Percentiles rank a stretch among this genome's conserved stretches.
These are phyloP conservation scores for Hevea brasiliensis DNA, from an alignment of 345 rosid genomes.

Conservation along the genomic window DNA sequence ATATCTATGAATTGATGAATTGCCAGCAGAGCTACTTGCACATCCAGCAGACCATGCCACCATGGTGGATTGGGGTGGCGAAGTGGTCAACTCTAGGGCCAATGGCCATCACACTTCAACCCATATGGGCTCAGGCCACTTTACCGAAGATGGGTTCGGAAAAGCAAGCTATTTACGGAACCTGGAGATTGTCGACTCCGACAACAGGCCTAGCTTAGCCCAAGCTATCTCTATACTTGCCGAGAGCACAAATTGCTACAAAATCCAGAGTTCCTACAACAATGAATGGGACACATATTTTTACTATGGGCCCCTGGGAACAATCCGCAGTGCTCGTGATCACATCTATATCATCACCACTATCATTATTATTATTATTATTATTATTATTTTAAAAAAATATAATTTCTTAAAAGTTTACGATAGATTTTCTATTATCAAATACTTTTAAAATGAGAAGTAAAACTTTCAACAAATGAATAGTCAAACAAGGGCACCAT, in stretches of 20 bases:
- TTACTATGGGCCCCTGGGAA: constrained; percentile 96
- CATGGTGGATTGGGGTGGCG: constrained; percentile 98
- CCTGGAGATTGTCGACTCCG: constrained; percentile 82
- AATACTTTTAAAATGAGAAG: constrained; percentile 38
- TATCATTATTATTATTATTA: background rate
- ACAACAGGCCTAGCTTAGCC: constrained; percentile 73
- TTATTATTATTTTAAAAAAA: background rate
- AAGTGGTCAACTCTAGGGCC: constrained; percentile 85
- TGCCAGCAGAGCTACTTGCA: constrained; percentile 93
- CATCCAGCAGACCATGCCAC: constrained; percentile 86
- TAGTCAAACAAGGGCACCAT: background rate
- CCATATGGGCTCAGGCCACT: constrained; percentile 96
- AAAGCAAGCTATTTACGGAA: constrained; percentile 87
- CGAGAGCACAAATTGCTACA: constrained; percentile 87
- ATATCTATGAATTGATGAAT: no score
- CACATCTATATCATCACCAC: background rate
- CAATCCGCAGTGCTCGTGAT: constrained; percentile 69
- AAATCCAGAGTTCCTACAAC: constrained; percentile 67
- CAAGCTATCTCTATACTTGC: constrained; percentile 66
- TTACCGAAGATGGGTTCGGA: constrained; percentile 80
- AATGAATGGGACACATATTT: constrained; percentile 89
- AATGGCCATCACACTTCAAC: constrained; percentile 85
- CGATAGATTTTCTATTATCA: background rate
- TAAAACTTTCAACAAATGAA: no score
- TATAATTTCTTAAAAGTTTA: background rate